phyloP scores from a whole-genome alignment of 2,329 filamentous ascomycete species.

The Didymella pinodella region DNA sequence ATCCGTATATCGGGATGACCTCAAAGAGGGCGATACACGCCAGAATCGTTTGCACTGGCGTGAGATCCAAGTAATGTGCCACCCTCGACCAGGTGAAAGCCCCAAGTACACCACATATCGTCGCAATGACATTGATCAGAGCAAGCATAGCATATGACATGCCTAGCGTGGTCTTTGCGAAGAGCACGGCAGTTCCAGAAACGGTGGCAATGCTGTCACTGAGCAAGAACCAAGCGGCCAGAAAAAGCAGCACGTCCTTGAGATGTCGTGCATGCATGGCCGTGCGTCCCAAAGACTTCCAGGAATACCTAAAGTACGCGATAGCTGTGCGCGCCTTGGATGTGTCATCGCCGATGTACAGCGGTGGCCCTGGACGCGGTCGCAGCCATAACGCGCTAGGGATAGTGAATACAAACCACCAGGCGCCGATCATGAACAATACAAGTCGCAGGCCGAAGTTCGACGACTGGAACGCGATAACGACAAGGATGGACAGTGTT shows the following conservation, averaged over 20 bases:
- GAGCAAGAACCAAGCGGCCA: constrained; percentile 91
- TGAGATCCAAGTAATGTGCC: constrained; percentile 72
- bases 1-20: constrained; percentile 88
- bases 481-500: constrained; percentile 77
- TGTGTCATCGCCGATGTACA: constrained; percentile 43
- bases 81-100: constrained; percentile 89
- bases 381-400: constrained; percentile 88
- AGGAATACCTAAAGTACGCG: constrained; percentile 81
- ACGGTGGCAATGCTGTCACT: constrained; percentile 95
- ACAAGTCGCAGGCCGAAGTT: constrained; percentile 87
- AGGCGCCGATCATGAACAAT: constrained; percentile 83
- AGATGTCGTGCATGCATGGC: constrained; percentile 75
- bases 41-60: constrained; percentile 86
- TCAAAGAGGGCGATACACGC: constrained; percentile 92
- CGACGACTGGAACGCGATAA: constrained; percentile 69
- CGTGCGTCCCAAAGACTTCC: constrained; percentile 85
- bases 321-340: constrained; percentile 62
- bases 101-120: constrained; percentile 80
- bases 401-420: constrained; percentile 94
- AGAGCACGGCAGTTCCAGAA: constrained; percentile 91
- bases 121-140: constrained; percentile 92
- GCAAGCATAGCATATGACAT: constrained; percentile 90
- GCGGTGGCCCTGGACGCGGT: constrained; percentile 84
- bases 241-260: constrained; percentile 77
- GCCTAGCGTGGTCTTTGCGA: constrained; percentile 89